Conservation (phyloP, 1,284 basidiomycete genomes). For the Abortiporus biennis region DNA sequence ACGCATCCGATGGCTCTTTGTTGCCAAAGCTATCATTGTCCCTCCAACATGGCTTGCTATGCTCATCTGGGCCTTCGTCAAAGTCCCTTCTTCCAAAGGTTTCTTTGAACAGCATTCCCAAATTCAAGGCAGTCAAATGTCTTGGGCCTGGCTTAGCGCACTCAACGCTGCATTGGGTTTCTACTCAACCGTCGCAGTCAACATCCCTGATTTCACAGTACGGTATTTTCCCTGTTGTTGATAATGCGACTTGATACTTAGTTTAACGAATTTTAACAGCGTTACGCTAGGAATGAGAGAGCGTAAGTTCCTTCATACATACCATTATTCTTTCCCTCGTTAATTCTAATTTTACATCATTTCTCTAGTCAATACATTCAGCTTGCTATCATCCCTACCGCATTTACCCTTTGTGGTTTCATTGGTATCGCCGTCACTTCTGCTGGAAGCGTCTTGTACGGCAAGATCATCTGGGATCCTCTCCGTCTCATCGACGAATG, state of each 20-base stretch:
- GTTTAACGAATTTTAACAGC: slow-evolving; percentile 22
- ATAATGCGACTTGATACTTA: background rate
- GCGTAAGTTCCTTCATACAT: slow-evolving; percentile 34
- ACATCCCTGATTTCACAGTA: slow-evolving; percentile 72
- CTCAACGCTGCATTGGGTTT: slow-evolving; percentile 66
- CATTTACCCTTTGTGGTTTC: slow-evolving; percentile 55
- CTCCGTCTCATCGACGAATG: slow-evolving; percentile 55
- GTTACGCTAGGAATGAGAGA: slow-evolving; percentile 56
- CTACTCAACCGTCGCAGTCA: slow-evolving; percentile 61
- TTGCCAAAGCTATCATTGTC: slow-evolving; percentile 59
- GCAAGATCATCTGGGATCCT: slow-evolving; percentile 45
- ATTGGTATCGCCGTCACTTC: slow-evolving; percentile 65
- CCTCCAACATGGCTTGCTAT: slow-evolving; percentile 66
- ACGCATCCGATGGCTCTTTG: slow-evolving; percentile 68
- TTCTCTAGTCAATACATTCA: slow-evolving; percentile 57
- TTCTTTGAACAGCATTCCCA: slow-evolving; percentile 40
- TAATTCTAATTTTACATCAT: slow-evolving; percentile 3
- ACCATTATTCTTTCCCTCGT: background rate
- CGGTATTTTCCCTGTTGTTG: slow-evolving; percentile 18
- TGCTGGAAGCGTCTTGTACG: slow-evolving; percentile 59
- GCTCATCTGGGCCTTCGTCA: slow-evolving; percentile 68
- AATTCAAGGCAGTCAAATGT: slow-evolving; percentile 43
- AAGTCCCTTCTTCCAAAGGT: slow-evolving; percentile 49
- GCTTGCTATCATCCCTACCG: slow-evolving; percentile 62
- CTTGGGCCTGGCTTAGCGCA: slow-evolving; percentile 69